phyloP scores from a whole-genome alignment of 2,329 filamentous ascomycete genomes.

The Fusarium sarcochroum region DNA sequence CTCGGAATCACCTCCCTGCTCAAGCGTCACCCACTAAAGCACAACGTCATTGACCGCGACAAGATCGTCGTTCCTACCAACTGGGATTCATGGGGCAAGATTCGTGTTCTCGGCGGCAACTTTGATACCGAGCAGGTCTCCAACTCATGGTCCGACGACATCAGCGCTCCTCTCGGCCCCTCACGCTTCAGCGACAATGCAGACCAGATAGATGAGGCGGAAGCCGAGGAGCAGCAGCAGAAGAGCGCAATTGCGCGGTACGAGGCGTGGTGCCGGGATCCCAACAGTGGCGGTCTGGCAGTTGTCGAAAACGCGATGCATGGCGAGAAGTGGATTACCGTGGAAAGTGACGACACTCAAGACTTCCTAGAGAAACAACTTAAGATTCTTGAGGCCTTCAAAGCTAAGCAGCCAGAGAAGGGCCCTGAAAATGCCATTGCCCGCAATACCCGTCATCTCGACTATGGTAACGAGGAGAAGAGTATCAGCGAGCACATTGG shows the following conservation, averaged over 20 bases:
- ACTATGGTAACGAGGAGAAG: conserved; percentile 59
- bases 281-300: conserved; percentile 71
- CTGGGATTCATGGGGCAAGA: conserved; percentile 99
- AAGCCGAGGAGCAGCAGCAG: conserved; percentile 40
- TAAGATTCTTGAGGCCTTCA: conserved; percentile 77
- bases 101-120: conserved; percentile 88
- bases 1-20: conserved; percentile 88
- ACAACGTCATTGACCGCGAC: conserved; percentile 93
- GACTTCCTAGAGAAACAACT: conserved; percentile 82
- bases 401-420: conserved; percentile 68
- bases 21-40: conserved; percentile 83
- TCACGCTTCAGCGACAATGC: conserved; percentile 41
- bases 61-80: conserved; percentile 96
- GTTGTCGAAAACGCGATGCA: conserved; percentile 59
- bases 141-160: conserved; percentile 87
- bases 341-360: conserved; percentile 75
- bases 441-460: conserved; percentile 46
- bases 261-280: conserved; percentile 84
- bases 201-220: conserved; percentile 42
- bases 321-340: conserved; percentile 52
- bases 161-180: conserved; percentile 68
- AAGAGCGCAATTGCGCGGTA: conserved; percentile 80
- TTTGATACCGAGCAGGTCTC: conserved; percentile 93
- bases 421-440: conserved; percentile 45
- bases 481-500: conserved; percentile 85